A percentile compares a stretch with the other conserved stretches of the same genome.
Evolutionary conservation across 1,284 basidiomycete species (phyloP).

Genomic region (Sphagnurus paluster): DNA sequence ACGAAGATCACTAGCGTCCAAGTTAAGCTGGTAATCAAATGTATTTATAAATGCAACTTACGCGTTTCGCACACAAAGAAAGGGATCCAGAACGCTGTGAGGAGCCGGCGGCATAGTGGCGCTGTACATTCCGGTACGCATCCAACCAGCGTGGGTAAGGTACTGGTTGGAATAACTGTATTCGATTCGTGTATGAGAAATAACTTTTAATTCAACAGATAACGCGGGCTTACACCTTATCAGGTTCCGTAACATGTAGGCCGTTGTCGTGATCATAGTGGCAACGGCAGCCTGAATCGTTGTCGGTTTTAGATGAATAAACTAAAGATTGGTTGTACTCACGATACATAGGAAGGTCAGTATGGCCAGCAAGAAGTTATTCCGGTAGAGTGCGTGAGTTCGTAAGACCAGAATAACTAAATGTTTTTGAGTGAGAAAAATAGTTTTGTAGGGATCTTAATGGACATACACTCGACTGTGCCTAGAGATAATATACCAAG

Average conservation of each 20-base stretch:
- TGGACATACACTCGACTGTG: conserved; percentile 21
- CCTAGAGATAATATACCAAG: conserved; percentile 10
- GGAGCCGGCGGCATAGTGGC: conserved; percentile 21
- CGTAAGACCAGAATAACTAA: conserved; percentile 25
- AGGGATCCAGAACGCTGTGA: conserved; percentile 25
- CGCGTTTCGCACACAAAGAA: conserved; percentile 24
- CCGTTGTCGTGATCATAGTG: neutral
- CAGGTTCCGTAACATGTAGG: neutral
- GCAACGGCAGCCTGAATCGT: neutral
- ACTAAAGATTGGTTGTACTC: neutral
- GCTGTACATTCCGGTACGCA: conserved; percentile 24
- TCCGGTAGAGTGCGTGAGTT: conserved; percentile 25
- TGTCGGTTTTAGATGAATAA: neutral
- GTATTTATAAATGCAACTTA: conserved; percentile 8
- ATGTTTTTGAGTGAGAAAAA: neutral
- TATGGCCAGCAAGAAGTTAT: conserved; percentile 13
- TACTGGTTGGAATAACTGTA: conserved; percentile 20
- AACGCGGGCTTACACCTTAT: neutral
- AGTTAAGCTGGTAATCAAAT: neutral
- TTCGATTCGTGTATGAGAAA: too few relatives aligned
- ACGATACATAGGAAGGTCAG: conserved; percentile 15
- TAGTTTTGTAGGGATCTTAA: neutral
- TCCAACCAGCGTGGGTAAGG: conserved; percentile 18
- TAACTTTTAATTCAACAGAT: too few relatives aligned
- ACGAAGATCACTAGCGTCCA: conserved; percentile 20